phyloP scores from a whole-genome alignment of 2,329 filamentous ascomycete genomes.

The Fusarium setosum region DNA sequence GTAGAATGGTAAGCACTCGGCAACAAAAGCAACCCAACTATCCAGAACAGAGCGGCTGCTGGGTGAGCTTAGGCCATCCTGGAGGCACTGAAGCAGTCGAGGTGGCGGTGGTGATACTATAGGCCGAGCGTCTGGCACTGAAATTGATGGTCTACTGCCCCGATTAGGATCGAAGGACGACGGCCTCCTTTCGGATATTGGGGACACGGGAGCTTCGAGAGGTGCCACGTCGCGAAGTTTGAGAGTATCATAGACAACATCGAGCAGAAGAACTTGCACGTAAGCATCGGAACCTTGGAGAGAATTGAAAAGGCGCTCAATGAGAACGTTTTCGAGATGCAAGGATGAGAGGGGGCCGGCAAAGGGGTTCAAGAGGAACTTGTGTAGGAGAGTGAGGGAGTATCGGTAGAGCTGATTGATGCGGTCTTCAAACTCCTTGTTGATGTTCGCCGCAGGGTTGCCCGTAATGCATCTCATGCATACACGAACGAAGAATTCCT shows the following conservation, averaged over 20 bases:
- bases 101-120: constrained; percentile 65
- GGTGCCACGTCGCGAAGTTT: constrained; percentile 67
- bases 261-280: constrained; percentile 81
- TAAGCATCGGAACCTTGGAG: constrained; percentile 72
- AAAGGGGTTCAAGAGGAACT: constrained; percentile 74
- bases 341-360: constrained; percentile 68
- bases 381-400: constrained; percentile 76
- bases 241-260: constrained; percentile 80
- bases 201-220: constrained; percentile 55
- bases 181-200: constrained; percentile 60
- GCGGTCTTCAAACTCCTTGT: constrained; percentile 50
- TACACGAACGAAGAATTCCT: constrained; percentile 75
- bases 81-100: constrained; percentile 84
- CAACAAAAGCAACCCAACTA: constrained; percentile 89
- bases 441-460: constrained; percentile 32
- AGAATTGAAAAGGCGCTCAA: constrained; percentile 73
- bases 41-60: constrained; percentile 84
- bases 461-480: constrained; percentile 70
- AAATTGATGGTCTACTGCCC: constrained; percentile 52
- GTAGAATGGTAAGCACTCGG: constrained; percentile 86
- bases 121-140: constrained; percentile 43
- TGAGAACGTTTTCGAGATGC: constrained; percentile 76
- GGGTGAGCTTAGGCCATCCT: constrained; percentile 80
- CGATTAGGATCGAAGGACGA: constrained; percentile 55
- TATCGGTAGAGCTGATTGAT: constrained; percentile 77